Conservation (phyloP, 2,329 filamentous ascomycete species). For the Tolypocladium capitatum region DNA sequence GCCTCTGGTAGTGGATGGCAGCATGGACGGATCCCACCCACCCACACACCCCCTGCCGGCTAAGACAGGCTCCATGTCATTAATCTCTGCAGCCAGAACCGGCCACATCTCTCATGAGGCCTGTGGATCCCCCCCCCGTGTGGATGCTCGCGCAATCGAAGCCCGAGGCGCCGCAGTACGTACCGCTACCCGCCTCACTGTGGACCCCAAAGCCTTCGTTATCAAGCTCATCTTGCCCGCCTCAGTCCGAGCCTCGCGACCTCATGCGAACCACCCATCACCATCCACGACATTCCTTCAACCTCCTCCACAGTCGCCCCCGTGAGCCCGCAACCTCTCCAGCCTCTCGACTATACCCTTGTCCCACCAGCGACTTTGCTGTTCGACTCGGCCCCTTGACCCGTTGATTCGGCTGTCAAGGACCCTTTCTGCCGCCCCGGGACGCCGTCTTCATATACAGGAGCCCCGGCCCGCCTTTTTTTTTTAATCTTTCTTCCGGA, state of each 20-base stretch:
- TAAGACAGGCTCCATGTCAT: conserved; percentile 19
- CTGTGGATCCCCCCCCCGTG: conserved; percentile 15
- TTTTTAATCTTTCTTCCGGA: neutral
- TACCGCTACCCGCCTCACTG: conserved; percentile 2
- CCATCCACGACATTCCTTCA: conserved; percentile 26
- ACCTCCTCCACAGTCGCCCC: conserved; percentile 4
- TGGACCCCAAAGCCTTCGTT: conserved; percentile 6
- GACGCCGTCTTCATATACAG: conserved; percentile 1
- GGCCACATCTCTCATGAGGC: conserved; percentile 17
- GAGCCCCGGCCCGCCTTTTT: neutral
- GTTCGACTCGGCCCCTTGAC: conserved; percentile 19
- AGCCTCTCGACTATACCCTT: neutral
- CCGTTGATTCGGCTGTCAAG: conserved; percentile 38
- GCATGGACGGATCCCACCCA: neutral
- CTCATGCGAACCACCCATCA: conserved; percentile 10
- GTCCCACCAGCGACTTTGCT: conserved; percentile 2
- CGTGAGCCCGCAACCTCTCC: conserved; percentile 2
- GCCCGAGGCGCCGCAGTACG: conserved; percentile 6
- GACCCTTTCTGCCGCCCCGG: conserved; percentile 9
- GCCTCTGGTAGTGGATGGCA: neutral
- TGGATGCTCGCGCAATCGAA: conserved; percentile 24
- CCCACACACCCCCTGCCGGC: conserved; percentile 14
- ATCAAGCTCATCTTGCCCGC: conserved; percentile 14
- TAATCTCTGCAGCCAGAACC: conserved; percentile 19
- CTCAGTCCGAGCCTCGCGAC: conserved; percentile 5